Percentiles rank a stretch among this genome's conserved stretches.
These are phyloP conservation scores for Suillus hirtellus DNA, from an alignment of 768 basidiomycete species.

Conservation along the genomic window DNA sequence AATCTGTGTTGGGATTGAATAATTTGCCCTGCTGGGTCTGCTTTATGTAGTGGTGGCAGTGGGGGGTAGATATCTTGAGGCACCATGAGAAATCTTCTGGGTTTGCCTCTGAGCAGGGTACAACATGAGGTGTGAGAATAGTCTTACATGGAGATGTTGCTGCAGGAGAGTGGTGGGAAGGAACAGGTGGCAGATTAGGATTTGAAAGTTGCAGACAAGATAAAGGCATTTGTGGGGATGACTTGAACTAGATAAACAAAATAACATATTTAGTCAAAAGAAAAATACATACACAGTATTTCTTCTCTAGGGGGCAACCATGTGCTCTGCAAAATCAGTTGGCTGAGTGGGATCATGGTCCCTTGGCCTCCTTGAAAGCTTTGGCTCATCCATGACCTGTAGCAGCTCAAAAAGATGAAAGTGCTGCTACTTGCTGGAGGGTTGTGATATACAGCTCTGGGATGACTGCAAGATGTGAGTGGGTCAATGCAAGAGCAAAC, in stretches of 20 bases:
- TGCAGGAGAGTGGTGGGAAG: constrained; percentile 14
- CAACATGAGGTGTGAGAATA: constrained; percentile 28
- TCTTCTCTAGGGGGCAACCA: constrained; percentile 67
- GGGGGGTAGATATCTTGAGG: constrained; percentile 61
- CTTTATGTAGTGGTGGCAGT: constrained; percentile 37
- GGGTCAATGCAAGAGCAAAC: constrained; percentile 8
- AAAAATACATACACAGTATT: constrained; percentile 52
- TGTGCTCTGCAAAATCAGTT: constrained; percentile 56
- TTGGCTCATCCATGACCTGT: constrained; percentile 34
- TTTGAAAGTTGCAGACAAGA: constrained; percentile 34
- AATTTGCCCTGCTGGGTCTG: constrained; percentile 47
- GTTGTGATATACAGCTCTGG: neutral
- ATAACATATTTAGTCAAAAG: constrained; percentile 3
- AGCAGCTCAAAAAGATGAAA: constrained; percentile 1
- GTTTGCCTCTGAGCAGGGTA: constrained; percentile 53
- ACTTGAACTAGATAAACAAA: constrained; percentile 36
- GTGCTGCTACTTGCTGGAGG: constrained; percentile 3
- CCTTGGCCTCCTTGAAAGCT: constrained; percentile 40
- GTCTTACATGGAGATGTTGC: no score
- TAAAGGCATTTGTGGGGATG: constrained; percentile 45
- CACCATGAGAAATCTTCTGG: constrained; percentile 71
- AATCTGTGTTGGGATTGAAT: constrained; percentile 69
- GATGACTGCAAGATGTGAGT: constrained; percentile 3
- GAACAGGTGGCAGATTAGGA: constrained; percentile 23
- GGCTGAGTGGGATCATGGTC: constrained; percentile 44